Conservation (phyloP, 2,329 filamentous ascomycete genomes). For the Nemania sp. region DNA sequence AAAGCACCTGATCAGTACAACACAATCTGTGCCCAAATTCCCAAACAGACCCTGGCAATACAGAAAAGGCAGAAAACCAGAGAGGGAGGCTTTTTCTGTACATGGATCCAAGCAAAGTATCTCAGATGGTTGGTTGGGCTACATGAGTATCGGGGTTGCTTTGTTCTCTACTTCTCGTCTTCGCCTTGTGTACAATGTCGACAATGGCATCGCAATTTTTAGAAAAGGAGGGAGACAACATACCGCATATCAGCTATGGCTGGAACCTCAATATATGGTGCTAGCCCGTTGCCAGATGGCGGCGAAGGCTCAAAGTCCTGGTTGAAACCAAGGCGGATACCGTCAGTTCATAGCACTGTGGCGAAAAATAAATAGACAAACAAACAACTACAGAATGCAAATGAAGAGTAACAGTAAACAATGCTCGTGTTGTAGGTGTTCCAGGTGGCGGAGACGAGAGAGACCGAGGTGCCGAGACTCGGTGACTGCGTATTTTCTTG, state of each 20-base stretch:
- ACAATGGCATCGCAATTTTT: not conserved
- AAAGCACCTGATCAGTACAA: slow-evolving; percentile 33
- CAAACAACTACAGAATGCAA: slow-evolving; percentile 20
- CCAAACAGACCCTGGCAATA: slow-evolving; percentile 18
- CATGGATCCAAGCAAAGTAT: not conserved
- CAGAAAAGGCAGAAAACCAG: slow-evolving; percentile 14
- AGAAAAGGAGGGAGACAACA: slow-evolving; percentile 38
- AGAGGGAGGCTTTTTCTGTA: not conserved
- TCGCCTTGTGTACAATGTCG: not conserved
- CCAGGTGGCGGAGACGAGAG: slow-evolving; percentile 26
- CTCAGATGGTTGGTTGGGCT: slow-evolving; percentile 3
- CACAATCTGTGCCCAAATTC: slow-evolving; percentile 31
- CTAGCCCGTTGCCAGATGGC: slow-evolving; percentile 53
- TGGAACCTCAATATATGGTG: slow-evolving; percentile 56
- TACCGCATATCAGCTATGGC: slow-evolving; percentile 60
- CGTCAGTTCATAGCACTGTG: slow-evolving; percentile 40
- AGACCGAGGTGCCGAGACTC: slow-evolving; percentile 18
- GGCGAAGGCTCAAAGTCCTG: slow-evolving; percentile 62
- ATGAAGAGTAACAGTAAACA: slow-evolving; percentile 14
- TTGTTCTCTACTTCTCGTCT: not conserved
- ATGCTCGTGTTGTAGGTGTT: slow-evolving; percentile 23
- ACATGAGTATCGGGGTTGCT: slow-evolving; percentile 1
- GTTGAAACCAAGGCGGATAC: slow-evolving; percentile 42
- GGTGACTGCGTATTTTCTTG: slow-evolving; percentile 10
- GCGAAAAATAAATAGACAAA: slow-evolving; percentile 13